Base-by-base conservation (phyloP, 2,329 filamentous ascomycete genomes). In the Cordyceps militaris region DNA sequence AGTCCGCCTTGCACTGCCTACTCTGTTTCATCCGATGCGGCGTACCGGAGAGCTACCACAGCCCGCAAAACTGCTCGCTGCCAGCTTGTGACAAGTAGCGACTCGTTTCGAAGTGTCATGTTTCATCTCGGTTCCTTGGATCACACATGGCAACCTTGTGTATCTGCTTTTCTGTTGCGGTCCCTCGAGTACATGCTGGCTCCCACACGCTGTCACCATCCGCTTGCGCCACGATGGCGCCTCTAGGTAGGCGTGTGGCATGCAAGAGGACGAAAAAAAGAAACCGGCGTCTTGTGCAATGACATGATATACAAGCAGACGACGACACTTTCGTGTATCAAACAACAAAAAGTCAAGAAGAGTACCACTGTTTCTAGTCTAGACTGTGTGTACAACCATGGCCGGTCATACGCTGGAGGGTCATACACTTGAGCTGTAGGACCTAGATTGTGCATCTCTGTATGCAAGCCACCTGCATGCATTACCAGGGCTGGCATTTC, bases 401-500 rank as follows among this genome's bases (percentile, higher is more conserved):
- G 16, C 28, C 21, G 16, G 42, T 46, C 42, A 46, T 46, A 34
- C 51, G 19, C 40, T 21, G 8, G 5, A 42, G 3, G 26, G n/a
- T n/a, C n/a, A n/a, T n/a, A n/a, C n/a, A 42, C 19, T 24, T 24
- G 11, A 42, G 11, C 16, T 19, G 51, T 36, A 46, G 40, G 16
- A 46, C 51, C 51, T 24, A 36, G 42, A 54, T 54, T 46, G 51
- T 46, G 30, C 42, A 19, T 19, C 28, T 26, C 23, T 34, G 28
- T 24, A 46, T 21, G 51, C 42, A 54, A 54, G 51, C 51, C 51
- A 36, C 30, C 51, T 54, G 51, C 51, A 46, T 34, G 28, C n/a
- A 46, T 46, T 28, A 14, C 51, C 30, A 46, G 28, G 23, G 28
- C 51, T 23, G 51, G 51, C 40, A 54, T 19, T 36, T 38, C 28